Conservation (phyloP, 768 basidiomycete genomes). For the Podaxis rugospora region DNA sequence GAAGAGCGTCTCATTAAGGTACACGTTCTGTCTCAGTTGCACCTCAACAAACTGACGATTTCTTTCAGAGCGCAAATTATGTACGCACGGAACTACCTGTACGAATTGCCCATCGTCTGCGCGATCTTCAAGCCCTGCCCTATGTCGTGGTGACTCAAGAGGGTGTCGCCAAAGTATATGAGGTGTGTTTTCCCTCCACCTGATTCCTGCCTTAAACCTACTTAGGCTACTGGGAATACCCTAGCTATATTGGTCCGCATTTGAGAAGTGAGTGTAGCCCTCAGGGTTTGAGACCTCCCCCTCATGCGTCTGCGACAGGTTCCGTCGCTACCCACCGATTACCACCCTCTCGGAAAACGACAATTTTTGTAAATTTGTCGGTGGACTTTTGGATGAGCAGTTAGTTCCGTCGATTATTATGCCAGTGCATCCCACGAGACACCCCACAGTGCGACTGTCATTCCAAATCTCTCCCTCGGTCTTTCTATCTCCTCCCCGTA, state of each 20-base stretch:
- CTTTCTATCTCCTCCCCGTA: slow-evolving; percentile 81
- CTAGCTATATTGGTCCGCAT: slow-evolving; percentile 86
- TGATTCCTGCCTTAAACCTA: not conserved
- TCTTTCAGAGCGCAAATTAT: slow-evolving; percentile 76
- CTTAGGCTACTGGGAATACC: slow-evolving; percentile 4
- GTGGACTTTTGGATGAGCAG: slow-evolving; percentile 69
- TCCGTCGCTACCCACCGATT: slow-evolving; percentile 71
- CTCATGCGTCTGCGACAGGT: slow-evolving; percentile 35
- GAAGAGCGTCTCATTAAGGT: slow-evolving; percentile 76
- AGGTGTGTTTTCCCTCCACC: slow-evolving; percentile 41
- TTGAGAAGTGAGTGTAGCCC: slow-evolving; percentile 58
- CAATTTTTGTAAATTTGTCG: slow-evolving; percentile 71
- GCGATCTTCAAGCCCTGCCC: slow-evolving; percentile 83
- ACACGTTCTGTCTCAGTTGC: not conserved
- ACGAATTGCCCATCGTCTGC: slow-evolving; percentile 80
- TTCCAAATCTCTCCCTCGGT: slow-evolving; percentile 79
- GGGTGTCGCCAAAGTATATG: slow-evolving; percentile 77
- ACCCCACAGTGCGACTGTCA: slow-evolving; percentile 58
- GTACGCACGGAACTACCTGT: slow-evolving; percentile 87
- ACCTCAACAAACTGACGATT: not conserved
- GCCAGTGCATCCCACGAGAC: slow-evolving; percentile 1
- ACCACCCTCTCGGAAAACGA: slow-evolving; percentile 71
- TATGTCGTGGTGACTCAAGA: slow-evolving; percentile 87
- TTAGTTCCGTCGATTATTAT: slow-evolving; percentile 30
- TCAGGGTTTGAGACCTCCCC: not conserved